phyloP scores from a whole-genome alignment of 805 yeast species.

The Metschnikowia bowlesiae region DNA sequence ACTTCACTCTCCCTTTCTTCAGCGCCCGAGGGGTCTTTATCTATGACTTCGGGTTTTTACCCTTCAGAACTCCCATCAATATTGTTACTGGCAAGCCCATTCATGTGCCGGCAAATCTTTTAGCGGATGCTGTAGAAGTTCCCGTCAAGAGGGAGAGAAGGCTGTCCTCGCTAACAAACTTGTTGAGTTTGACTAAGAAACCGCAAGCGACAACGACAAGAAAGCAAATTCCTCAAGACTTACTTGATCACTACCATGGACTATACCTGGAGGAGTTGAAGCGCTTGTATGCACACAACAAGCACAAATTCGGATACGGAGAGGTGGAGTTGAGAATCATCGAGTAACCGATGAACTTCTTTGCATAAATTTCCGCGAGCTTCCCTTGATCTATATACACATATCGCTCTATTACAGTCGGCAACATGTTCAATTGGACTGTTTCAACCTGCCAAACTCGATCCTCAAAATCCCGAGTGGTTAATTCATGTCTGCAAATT shows the following conservation, averaged over 20 bases:
- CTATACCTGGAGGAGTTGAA: slow-evolving; percentile 62
- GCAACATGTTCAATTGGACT: neutral
- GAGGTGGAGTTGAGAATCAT: slow-evolving; percentile 46
- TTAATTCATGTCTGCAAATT: neutral
- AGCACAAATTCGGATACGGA: slow-evolving; percentile 47
- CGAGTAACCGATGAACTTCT: slow-evolving; percentile 23
- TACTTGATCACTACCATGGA: slow-evolving; percentile 66
- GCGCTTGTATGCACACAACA: slow-evolving; percentile 63
- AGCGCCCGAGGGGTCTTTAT: slow-evolving; percentile 91
- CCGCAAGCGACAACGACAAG: slow-evolving; percentile 17
- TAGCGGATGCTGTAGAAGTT: slow-evolving; percentile 27
- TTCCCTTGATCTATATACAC: neutral
- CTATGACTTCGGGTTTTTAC: slow-evolving; percentile 86
- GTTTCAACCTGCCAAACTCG: neutral
- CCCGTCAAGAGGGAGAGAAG: slow-evolving; percentile 21
- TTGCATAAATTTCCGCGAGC: neutral
- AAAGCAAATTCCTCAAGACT: slow-evolving; percentile 33
- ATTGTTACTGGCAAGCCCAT: slow-evolving; percentile 73
- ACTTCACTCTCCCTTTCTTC: slow-evolving; percentile 87
- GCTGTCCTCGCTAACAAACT: slow-evolving; percentile 26
- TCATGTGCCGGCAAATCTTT: slow-evolving; percentile 43
- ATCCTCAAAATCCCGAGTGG: neutral
- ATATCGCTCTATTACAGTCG: neutral
- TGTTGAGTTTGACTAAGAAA: slow-evolving; percentile 21
- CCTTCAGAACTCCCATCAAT: slow-evolving; percentile 75